Evolutionary conservation across 2,329 filamentous ascomycete genomes (phyloP), one percentile per base, ranked within the genome.

Genomic region (Alternaria hordeiaustralica): DNA sequence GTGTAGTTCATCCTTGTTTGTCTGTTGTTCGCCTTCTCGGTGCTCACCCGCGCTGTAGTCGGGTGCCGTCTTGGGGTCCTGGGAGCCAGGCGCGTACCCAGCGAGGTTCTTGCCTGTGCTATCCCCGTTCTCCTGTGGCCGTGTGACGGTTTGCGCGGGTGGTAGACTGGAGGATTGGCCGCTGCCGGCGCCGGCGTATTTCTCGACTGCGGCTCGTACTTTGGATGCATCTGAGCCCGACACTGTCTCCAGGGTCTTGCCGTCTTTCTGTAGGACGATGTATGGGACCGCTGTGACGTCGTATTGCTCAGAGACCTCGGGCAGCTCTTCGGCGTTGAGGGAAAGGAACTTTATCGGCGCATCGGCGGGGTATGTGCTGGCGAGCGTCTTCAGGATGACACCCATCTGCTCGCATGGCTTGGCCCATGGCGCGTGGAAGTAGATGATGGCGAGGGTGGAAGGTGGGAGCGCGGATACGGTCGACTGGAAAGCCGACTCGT

Each of bases 351-450:
- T 89, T 71, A 94, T 91, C 45, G 91, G 89, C 68, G 86, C 83
- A 69, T 87, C 85, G 74, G 87, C 85, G 65, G 93, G 89, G 82
- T 97, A 97, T 79, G 94, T 93, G 75, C 89, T 89, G 69, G 95
- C 94, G 69, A 99, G 92, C 21, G 93, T 91, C 76, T 88, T 86
- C 69, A 99, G 88, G 72, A 98, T 92, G 55, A 90, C 92, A 71
- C 88, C 89, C 94, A 98, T 98, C 82, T 97, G 94, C 67, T 92
- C 90, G 85, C 96, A 98, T 49, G 96, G 96, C 63, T 94, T 94
- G 28, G 96, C 96, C 96, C 96, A 99, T 70, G 94, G 92, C 20
- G 96, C 94, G 80, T 98, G 92, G 86, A 99, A 99, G 79, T 94
- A 97, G 77, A 97, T 88, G 76, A 97, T 86, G 67, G 95, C 86